Base-by-base conservation (phyloP, 306 rosid genomes). In the Sicyos baderoa region DNA sequence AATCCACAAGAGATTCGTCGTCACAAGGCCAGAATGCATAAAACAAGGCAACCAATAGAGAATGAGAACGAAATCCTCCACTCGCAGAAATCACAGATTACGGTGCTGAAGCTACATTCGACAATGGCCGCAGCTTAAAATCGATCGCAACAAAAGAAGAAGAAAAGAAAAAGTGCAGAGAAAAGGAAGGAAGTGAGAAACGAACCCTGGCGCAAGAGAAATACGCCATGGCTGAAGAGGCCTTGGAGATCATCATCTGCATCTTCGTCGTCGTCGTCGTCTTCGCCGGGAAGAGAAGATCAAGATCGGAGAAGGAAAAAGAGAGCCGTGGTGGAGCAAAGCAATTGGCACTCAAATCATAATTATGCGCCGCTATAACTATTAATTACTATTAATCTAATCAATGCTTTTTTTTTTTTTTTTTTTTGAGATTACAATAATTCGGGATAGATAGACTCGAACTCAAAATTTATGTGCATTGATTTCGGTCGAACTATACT, bases 171-270 rank as follows among this genome's bases (percentile, higher is more conserved):
- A 44, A 15, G 45, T 0, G 2, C 6, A 32, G 12, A 9, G 12
- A 25, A 74, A 12, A 63, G 54, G 64, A 12, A 63, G 54, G 32
- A 3, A 12, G 35, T 45, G 51, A 57, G 52, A 40, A n/a, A 72
- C 53, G 21, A 66, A 90, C 97, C 92, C 77, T 80, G 57, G 92
- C 67, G 72, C 79, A 81, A 72, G 92, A 79, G 13, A 86, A 18
- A 71, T 90, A 60, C 64, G 91, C 82, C 89, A 88, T 83, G 56
- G 97, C 85, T 53, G 80, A 82, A 15, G 95, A 82, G 27, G 85
- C 83, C 73, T 59, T 91, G 13, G 80, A 80, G 74, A 88, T 77
- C 88, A 88, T 82, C 88, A 84, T 85, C 80, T 80, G 86, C 86
- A 82, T 79, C 76, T 49, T 63, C 68, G 19, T 63, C 68, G 29